Base-by-base conservation (phyloP, 202 grass and related monocot genomes). In the Elaeis oleifera region DNA sequence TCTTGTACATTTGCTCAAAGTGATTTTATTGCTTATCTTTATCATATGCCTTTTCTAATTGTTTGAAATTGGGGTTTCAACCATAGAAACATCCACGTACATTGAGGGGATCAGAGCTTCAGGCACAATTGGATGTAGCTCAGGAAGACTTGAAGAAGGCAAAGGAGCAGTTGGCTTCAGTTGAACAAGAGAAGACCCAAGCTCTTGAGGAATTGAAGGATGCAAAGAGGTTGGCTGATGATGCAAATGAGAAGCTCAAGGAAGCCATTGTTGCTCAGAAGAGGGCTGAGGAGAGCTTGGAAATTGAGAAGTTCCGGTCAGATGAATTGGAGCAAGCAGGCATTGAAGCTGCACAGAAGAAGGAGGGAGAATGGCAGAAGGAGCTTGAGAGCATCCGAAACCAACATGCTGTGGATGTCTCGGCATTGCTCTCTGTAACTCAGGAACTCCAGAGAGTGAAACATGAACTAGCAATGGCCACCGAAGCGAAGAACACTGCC, bases 291-390 rank as follows among this genome's bases (percentile, higher is more conserved):
- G 95, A 94, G 69, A 85, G 75, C 72, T 81, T 80, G 0, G 88
- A 99, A 76, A 89, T 99, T 3, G 95, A 94, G 77, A 99, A 99
- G 63, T 99, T 99, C 78, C 70, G 95, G 13, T 85, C 95, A 0
- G 78, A 82, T 23, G 95, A 99, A 77, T 78, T 94, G 6, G 95
- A 99, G 80, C 82, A 87, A 73, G 80, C 73, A 0, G 76, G 88
- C 55, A 79, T 99, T 16, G 88, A 99, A 0, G 88, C 82, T 57
- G 58, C 79, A 1, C 88, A 92, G 74, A 82, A 76, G 51, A 80
- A 67, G 52, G 88, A 99, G 36, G 85, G 84, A 9, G 88, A 89
- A 54, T 86, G 88, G 85, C 80, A 75, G 70, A 71, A 78, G 71
- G 83, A 99, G 68, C 25, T 94, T 5, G 88, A 97, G 58, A 80